Conservation (phyloP, 371 early-diverging fungal species). For the Lichtheimia corymbifera region DNA sequence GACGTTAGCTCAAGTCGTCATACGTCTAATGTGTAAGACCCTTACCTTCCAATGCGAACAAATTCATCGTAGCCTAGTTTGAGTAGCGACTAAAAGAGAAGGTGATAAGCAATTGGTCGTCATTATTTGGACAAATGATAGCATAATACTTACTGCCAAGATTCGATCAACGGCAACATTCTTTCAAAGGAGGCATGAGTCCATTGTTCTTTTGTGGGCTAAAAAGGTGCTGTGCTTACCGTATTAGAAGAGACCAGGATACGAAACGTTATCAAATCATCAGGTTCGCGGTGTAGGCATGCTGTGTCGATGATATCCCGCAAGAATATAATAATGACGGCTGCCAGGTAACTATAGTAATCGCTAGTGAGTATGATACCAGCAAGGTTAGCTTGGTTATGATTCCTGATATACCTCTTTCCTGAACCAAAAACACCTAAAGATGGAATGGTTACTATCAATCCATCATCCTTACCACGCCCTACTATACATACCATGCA, state of each 20-base stretch:
- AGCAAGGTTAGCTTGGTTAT: background rate
- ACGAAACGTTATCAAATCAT: constrained; percentile 43
- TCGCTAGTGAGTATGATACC: constrained; percentile 5
- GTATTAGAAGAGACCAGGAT: constrained; percentile 71
- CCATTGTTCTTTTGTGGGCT: background rate
- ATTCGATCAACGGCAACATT: constrained; percentile 93
- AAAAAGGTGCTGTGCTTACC: constrained; percentile 22
- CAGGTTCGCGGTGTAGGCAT: constrained; percentile 31
- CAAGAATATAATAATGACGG: constrained; percentile 77
- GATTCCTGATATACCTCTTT: constrained; percentile 58
- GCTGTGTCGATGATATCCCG: constrained; percentile 57
- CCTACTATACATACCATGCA: constrained; percentile 41
- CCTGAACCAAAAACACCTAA: constrained; percentile 78
- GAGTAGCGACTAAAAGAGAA: constrained; percentile 47
- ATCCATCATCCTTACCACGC: background rate
- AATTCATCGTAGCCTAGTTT: constrained; percentile 77
- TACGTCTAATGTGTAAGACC: background rate
- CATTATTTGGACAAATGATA: background rate
- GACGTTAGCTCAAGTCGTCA: background rate
- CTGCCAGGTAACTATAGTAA: constrained; percentile 66
- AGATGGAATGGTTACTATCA: background rate
- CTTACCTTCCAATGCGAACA: constrained; percentile 78
- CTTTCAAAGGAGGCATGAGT: constrained; percentile 12
- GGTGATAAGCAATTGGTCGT: background rate
- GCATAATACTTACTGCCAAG: constrained; percentile 41